Percentiles rank a stretch among this genome's conserved stretches.
These are phyloP conservation scores for Cucumis hystrix DNA, from an alignment of 306 rosid species.

Conservation along the genomic window DNA sequence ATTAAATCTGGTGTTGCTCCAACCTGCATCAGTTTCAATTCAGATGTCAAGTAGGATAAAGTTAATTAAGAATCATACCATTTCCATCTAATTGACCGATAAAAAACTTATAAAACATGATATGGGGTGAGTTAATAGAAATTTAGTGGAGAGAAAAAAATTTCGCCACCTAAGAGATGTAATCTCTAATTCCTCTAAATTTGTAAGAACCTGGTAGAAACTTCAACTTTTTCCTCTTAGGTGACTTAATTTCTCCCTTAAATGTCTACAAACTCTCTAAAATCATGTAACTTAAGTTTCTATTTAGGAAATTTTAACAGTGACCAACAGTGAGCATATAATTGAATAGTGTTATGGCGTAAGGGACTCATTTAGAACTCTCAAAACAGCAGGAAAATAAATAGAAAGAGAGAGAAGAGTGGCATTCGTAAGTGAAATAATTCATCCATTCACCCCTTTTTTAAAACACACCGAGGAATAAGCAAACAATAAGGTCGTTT, in stretches of 20 bases:
- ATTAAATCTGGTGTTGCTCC: conserved; percentile 91
- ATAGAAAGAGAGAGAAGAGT: too few relatives aligned
- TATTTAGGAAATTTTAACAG: neutral
- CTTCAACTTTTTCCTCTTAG: neutral
- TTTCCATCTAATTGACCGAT: neutral
- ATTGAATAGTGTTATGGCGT: neutral
- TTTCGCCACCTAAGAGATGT: neutral
- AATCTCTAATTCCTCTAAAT: neutral
- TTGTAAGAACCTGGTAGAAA: neutral
- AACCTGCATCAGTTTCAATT: conserved; percentile 48
- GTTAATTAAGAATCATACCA: neutral
- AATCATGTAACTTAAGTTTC: neutral
- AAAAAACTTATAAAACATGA: neutral
- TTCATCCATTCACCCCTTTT: neutral
- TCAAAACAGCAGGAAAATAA: neutral
- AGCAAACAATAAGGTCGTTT: neutral
- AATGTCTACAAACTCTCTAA: neutral
- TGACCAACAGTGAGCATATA: neutral
- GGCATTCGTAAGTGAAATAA: neutral
- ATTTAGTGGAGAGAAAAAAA: neutral
- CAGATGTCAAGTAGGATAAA: neutral
- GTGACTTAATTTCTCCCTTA: neutral
- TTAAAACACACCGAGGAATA: neutral
- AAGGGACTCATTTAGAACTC: neutral
- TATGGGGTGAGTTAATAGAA: neutral